Conservation (phyloP, 352 stramenopile species). For the Phytophthora fragariae region DNA sequence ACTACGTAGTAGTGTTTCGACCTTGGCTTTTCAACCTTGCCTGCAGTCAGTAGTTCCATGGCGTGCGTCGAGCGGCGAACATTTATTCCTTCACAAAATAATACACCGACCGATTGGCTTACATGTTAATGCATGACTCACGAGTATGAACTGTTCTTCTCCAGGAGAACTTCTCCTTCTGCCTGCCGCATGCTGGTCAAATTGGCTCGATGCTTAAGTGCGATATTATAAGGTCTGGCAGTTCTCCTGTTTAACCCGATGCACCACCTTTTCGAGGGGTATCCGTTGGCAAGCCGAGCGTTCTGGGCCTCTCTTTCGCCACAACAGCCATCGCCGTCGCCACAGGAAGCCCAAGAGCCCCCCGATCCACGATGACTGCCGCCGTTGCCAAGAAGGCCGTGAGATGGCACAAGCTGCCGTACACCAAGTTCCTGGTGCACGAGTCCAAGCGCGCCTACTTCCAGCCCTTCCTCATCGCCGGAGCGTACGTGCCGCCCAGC, state of each 20-base stretch:
- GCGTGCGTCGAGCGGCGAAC: too few species aligned
- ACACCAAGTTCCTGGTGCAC: conserved; percentile 78
- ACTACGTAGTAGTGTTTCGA: too few species aligned
- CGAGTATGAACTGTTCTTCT: too few species aligned
- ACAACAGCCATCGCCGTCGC: conserved; percentile 32
- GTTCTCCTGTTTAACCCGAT: not conserved
- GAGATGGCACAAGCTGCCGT: conserved; percentile 86
- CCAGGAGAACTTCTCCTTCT: too few species aligned
- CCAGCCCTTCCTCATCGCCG: conserved; percentile 84
- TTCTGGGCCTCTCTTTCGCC: conserved; percentile 27
- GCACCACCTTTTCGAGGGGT: conserved; percentile 1
- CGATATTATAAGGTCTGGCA: conserved; percentile 4
- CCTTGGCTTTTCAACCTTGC: too few species aligned
- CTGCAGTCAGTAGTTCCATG: too few species aligned
- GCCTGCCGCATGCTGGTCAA: not conserved
- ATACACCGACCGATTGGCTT: too few species aligned
- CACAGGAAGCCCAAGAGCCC: conserved; percentile 16
- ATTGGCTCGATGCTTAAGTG: conserved; percentile 10
- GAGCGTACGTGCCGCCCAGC: conserved; percentile 53
- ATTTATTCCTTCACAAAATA: too few species aligned
- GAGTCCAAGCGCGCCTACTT: conserved; percentile 84
- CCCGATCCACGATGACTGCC: conserved; percentile 54
- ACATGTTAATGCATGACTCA: too few species aligned
- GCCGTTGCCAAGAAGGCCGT: conserved; percentile 66
- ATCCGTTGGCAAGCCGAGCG: conserved; percentile 18